These are phyloP conservation scores for Aspergillus ustus DNA, from an alignment of 2,329 filamentous ascomycete species.

Conservation along the genomic window DNA sequence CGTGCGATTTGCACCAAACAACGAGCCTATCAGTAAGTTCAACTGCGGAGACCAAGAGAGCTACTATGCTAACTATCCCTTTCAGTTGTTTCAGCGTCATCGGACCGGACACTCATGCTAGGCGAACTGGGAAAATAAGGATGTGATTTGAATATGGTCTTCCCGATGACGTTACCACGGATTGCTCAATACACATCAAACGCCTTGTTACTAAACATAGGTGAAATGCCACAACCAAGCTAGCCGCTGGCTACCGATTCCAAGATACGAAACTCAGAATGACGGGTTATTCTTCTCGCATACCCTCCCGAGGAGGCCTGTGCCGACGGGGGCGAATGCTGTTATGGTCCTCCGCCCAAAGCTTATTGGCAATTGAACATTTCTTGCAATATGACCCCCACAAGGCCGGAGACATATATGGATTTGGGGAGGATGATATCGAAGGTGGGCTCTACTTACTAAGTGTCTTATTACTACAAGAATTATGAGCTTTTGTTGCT, in stretches of 20 bases:
- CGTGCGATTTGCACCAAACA: slow-evolving; percentile 83
- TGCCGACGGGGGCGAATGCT: not conserved
- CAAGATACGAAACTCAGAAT: not conserved
- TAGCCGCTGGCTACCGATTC: not conserved
- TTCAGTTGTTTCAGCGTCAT: slow-evolving; percentile 83
- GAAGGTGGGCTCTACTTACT: not conserved
- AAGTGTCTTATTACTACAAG: not conserved
- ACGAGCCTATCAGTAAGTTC: slow-evolving; percentile 84
- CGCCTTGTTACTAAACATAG: not conserved
- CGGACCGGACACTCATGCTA: slow-evolving; percentile 82
- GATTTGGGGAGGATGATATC: not conserved
- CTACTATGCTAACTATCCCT: slow-evolving; percentile 15
- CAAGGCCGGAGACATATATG: not conserved
- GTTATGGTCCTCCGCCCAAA: not conserved
- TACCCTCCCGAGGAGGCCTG: not conserved
- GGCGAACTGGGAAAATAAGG: slow-evolving; percentile 75
- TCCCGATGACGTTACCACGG: not conserved
- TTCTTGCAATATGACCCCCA: not conserved
- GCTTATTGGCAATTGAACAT: not conserved
- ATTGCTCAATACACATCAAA: not conserved
- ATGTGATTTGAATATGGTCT: not conserved
- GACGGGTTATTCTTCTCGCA: not conserved
- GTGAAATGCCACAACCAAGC: not conserved
- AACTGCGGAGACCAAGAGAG: not conserved
- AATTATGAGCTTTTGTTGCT: not conserved